These are phyloP conservation scores for Stipa capillata DNA, from an alignment of 176 grass and related monocot genomes.

Conservation along the genomic window DNA sequence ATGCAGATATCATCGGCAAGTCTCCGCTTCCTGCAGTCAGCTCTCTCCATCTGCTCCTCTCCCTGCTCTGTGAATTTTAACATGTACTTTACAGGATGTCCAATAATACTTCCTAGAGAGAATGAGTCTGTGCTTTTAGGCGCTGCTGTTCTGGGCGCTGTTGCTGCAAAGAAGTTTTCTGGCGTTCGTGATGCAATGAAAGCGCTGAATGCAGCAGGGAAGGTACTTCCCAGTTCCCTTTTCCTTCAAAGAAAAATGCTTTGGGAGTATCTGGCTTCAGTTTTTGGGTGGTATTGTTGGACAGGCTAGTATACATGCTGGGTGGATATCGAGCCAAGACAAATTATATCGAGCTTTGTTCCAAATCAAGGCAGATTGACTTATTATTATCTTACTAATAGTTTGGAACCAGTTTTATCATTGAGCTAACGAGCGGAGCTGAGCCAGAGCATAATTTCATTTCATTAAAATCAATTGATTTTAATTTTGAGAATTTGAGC, in stretches of 20 bases:
- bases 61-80: constrained; percentile 4
- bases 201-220: constrained; percentile 74
- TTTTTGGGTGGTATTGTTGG: neutral
- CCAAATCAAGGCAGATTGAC: too few species aligned
- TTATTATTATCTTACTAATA: too few species aligned
- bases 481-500: too few species aligned
- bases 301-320: neutral
- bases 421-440: too few species aligned
- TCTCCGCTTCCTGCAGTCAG: neutral
- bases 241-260: neutral
- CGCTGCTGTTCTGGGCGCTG: constrained; percentile 80
- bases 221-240: constrained; percentile 30
- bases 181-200: constrained; percentile 74
- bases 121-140: constrained; percentile 92
- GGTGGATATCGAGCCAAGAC: too few species aligned
- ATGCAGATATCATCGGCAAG: constrained; percentile 75
- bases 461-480: too few species aligned
- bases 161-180: constrained; percentile 67
- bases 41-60: neutral
- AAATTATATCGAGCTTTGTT: too few species aligned
- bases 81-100: constrained; percentile 47
- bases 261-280: neutral
- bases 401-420: too few species aligned
- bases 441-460: too few species aligned
- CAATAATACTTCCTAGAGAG: constrained; percentile 87